Percentiles rank a stretch among this genome's conserved stretches.
phyloP scores from a whole-genome alignment of 441 rosid species.

The Theobroma grandiflorum region DNA sequence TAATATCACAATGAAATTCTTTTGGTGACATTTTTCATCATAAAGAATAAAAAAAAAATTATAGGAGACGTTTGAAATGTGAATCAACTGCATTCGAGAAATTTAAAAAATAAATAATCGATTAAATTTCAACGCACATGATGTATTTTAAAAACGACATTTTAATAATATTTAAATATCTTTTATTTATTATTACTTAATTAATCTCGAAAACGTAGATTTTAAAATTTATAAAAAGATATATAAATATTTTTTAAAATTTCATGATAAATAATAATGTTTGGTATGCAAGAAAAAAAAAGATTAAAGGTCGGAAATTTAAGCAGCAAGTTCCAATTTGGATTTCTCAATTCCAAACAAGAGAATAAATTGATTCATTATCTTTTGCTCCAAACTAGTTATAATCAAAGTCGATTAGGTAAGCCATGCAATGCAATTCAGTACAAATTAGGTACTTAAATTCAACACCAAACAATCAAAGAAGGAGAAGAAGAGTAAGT shows the following conservation, averaged over 20 bases:
- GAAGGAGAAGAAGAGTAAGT: not conserved
- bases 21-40: too few species aligned
- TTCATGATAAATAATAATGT: not conserved
- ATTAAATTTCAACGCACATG: not conserved
- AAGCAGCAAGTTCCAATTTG: not conserved
- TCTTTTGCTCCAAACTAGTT: not conserved
- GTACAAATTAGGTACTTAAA: not conserved
- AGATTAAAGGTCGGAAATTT: not conserved
- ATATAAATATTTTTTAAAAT: too few species aligned
- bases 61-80: too few species aligned
- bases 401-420: not conserved
- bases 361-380: not conserved
- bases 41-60: too few species aligned
- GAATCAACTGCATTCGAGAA: too few species aligned
- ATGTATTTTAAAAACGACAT: not conserved
- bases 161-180: not conserved
- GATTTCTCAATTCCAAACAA: not conserved
- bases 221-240: too few species aligned
- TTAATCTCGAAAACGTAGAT: too few species aligned
- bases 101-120: too few species aligned
- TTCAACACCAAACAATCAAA: not conserved
- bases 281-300: too few species aligned
- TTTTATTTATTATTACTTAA: not conserved
- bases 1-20: too few species aligned
- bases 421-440: not conserved